phyloP scores from a whole-genome alignment of 2,329 filamentous ascomycete species.

The Sporothrix humicola region DNA sequence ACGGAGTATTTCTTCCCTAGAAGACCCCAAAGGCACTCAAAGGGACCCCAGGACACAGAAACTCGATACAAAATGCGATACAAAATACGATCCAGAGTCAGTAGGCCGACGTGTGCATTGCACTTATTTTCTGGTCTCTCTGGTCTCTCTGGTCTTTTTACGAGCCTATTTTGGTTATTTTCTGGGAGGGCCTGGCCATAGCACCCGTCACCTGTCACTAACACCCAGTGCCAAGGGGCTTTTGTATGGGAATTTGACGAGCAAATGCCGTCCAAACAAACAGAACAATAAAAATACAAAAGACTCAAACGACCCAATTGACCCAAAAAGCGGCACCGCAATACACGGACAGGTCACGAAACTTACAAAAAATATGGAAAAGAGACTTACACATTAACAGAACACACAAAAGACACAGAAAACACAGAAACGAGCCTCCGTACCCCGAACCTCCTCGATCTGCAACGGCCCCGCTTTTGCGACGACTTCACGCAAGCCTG shows the following conservation, averaged over 20 bases:
- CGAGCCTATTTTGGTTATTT: too few relatives aligned
- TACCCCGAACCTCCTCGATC: constrained; percentile 28
- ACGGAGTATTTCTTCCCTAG: neutral
- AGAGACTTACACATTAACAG: neutral
- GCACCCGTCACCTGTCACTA: constrained; percentile 4
- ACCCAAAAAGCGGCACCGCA: neutral
- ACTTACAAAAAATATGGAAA: neutral
- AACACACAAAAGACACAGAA: neutral
- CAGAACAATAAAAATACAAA: neutral
- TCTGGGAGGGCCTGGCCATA: neutral
- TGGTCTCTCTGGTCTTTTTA: neutral
- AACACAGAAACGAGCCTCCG: neutral
- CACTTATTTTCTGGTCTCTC: neutral
- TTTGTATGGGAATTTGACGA: neutral
- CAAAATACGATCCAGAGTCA: constrained; percentile 17
- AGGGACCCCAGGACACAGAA: neutral
- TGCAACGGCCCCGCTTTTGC: constrained; percentile 33
- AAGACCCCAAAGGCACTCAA: too few relatives aligned
- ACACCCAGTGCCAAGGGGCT: neutral
- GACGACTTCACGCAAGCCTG: constrained; percentile 36
- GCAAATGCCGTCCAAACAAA: constrained; percentile 3
- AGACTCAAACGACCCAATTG: neutral
- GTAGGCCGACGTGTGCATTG: neutral
- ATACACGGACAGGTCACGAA: neutral
- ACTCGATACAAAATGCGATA: constrained; percentile 5